Conservation (phyloP, 371 early-diverging fungal species). For the Mortierella sp. region DNA sequence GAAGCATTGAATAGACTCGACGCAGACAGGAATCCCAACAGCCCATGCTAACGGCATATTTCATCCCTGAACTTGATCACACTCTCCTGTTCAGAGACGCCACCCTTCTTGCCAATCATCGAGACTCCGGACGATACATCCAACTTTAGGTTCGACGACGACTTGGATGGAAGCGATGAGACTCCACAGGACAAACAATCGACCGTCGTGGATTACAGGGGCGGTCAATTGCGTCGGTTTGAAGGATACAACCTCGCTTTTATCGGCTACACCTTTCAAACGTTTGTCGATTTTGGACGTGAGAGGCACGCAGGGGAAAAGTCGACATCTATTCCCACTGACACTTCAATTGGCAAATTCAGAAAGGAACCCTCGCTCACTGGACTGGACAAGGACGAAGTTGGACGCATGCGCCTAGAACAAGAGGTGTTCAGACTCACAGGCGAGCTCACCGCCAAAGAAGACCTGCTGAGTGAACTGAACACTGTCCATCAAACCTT, state of each 20-base stretch:
- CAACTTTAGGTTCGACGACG: conserved; percentile 83
- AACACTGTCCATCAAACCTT: conserved; percentile 40
- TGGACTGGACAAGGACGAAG: conserved; percentile 49
- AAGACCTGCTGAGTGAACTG: conserved; percentile 31
- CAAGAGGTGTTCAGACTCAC: conserved; percentile 41
- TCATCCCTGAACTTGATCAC: neutral
- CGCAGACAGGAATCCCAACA: conserved; percentile 1
- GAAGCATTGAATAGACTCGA: neutral
- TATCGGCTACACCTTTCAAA: conserved; percentile 83
- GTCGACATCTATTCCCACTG: conserved; percentile 11
- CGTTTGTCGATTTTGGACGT: conserved; percentile 36
- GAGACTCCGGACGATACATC: conserved; percentile 86
- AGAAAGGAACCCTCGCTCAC: conserved; percentile 36
- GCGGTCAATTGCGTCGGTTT: conserved; percentile 58
- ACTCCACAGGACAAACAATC: conserved; percentile 47
- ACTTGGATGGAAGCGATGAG: conserved; percentile 60
- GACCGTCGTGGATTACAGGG: conserved; percentile 56
- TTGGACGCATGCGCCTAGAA: conserved; percentile 48
- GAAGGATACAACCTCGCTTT: conserved; percentile 83
- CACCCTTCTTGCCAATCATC: conserved; percentile 88
- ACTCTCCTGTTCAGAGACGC: conserved; percentile 55
- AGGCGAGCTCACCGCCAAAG: conserved; percentile 35
- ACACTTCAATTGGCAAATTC: conserved; percentile 12
- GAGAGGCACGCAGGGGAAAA: neutral
- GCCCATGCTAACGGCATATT: neutral